Evolutionary conservation across 768 basidiomycete species (phyloP).

Genomic region (Mrakia hoshinonis): DNA sequence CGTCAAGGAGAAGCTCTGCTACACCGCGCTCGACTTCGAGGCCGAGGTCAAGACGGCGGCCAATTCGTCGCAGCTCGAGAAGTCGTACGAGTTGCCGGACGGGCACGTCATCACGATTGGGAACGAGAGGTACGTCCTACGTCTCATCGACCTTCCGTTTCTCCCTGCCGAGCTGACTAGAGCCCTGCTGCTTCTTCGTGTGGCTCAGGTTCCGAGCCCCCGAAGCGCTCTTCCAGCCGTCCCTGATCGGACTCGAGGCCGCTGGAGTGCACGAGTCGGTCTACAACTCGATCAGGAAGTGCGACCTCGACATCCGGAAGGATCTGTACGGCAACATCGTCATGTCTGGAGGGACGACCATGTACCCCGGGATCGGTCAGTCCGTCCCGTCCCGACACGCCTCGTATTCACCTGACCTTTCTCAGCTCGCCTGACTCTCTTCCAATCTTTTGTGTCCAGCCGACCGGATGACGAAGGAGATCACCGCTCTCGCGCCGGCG

Average conservation of each 20-base stretch:
- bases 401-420: neutral
- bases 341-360: constrained; percentile 82
- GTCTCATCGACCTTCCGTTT: neutral
- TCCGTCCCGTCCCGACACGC: constrained; percentile 7
- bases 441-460: constrained; percentile 40
- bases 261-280: constrained; percentile 88
- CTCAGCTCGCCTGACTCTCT: neutral
- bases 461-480: constrained; percentile 91
- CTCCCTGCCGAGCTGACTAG: neutral
- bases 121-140: constrained; percentile 58
- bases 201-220: constrained; percentile 51
- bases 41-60: constrained; percentile 85
- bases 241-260: constrained; percentile 65
- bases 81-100: constrained; percentile 84
- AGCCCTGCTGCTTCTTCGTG: too few species aligned
- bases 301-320: constrained; percentile 61
- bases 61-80: constrained; percentile 79
- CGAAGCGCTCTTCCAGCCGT: constrained; percentile 63
- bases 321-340: constrained; percentile 56
- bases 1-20: constrained; percentile 95
- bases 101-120: constrained; percentile 94
- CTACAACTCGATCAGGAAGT: constrained; percentile 43
- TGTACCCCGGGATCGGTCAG: constrained; percentile 78
- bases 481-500: constrained; percentile 69
- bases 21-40: constrained; percentile 88